These are phyloP conservation scores for Aspergillus bertholletiae DNA, from an alignment of 495 filamentous ascomycete species.

Conservation along the genomic window DNA sequence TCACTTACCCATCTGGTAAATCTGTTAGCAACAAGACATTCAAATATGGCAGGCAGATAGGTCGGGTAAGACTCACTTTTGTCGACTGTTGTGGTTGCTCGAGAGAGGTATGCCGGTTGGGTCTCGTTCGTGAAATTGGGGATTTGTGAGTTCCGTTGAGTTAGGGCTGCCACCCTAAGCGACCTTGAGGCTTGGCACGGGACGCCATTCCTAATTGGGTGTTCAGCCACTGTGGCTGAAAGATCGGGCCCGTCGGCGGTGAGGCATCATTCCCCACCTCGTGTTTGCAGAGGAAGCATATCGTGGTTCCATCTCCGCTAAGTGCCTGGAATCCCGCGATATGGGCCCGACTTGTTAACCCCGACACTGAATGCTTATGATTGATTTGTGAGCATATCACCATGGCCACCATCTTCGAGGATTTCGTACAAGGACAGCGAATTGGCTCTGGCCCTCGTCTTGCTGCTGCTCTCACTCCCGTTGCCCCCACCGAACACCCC, in stretches of 20 bases:
- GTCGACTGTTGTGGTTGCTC: constrained; percentile 52
- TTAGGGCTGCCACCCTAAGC: constrained; percentile 51
- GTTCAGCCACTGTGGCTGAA: constrained; percentile 17
- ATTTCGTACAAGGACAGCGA: constrained; percentile 58
- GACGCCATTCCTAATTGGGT: constrained; percentile 25
- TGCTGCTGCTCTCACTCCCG: constrained; percentile 66
- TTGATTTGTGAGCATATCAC: constrained; percentile 1
- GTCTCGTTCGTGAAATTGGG: constrained; percentile 39
- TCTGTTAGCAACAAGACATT: constrained; percentile 29
- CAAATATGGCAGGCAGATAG: constrained; percentile 1
- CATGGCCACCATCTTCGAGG: constrained; percentile 62
- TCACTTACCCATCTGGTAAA: constrained; percentile 54
- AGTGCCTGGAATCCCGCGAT: no score
- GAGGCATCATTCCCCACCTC: constrained; percentile 5
- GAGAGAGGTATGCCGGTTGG: constrained; percentile 34
- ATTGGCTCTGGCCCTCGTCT: constrained; percentile 60
- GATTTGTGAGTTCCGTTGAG: constrained; percentile 46
- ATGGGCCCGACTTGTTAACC: neutral
- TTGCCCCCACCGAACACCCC: constrained; percentile 51
- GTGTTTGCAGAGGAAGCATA: neutral
- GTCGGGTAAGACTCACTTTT: constrained; percentile 45
- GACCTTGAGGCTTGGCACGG: constrained; percentile 29
- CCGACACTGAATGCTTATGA: neutral
- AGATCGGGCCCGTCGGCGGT: neutral
- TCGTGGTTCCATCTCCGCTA: no score